phyloP scores from a whole-genome alignment of 2,329 filamentous ascomycete species.

The Aspergillus sp. region DNA sequence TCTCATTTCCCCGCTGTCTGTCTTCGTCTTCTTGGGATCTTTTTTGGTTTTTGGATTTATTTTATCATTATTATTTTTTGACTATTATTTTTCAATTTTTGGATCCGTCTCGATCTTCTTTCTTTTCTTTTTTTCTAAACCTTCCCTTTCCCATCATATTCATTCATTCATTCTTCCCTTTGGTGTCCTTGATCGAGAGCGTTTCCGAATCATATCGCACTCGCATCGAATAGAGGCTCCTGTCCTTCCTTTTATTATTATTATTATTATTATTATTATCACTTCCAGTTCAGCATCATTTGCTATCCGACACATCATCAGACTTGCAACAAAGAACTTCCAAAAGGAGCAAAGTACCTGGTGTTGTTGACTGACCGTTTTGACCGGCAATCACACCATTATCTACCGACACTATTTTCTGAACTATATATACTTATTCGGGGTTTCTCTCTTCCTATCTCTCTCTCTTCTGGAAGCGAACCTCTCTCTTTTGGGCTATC shows the following conservation, averaged over 20 bases:
- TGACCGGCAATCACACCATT: too few relatives aligned
- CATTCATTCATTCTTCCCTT: slow-evolving; percentile 11
- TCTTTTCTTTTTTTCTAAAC: slow-evolving; percentile 23
- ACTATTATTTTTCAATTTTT: slow-evolving; percentile 20
- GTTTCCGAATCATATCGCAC: slow-evolving; percentile 10
- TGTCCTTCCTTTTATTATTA: slow-evolving; percentile 27
- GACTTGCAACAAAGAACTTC: too few relatives aligned
- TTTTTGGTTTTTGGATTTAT: slow-evolving; percentile 25
- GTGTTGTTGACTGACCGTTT: too few relatives aligned
- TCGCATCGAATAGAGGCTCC: slow-evolving; percentile 24
- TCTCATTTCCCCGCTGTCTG: slow-evolving; percentile 29
- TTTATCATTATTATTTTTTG: slow-evolving; percentile 3
- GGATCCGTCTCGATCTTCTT: slow-evolving; percentile 26
- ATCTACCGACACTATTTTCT: too few relatives aligned
- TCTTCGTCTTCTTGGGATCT: slow-evolving; percentile 20
- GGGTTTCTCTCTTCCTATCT: too few relatives aligned
- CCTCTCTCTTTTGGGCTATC: too few relatives aligned
- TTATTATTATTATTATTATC: too few relatives aligned
- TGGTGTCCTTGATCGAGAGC: slow-evolving; percentile 14
- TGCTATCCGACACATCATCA: too few relatives aligned
- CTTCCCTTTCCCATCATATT: slow-evolving; percentile 10
- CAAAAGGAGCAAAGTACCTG: too few relatives aligned
- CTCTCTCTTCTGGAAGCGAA: too few relatives aligned
- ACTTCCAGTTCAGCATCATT: too few relatives aligned
- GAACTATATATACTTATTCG: too few relatives aligned